Evolutionary conservation across 75 land plant species (phyloP).

Genomic region (Ceratopteris richardii): DNA sequence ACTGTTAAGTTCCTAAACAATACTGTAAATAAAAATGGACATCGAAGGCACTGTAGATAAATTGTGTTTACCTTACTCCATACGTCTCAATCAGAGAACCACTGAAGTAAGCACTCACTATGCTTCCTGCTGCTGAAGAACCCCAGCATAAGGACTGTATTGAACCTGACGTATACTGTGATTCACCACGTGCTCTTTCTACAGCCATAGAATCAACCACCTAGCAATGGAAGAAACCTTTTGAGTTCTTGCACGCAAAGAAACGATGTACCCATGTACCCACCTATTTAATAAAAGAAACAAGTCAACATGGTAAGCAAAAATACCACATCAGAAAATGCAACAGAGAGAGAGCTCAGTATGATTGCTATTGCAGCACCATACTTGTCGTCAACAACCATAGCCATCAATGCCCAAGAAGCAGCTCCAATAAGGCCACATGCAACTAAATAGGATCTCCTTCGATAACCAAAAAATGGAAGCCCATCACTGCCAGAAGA

Average conservation of each 20-base stretch:
- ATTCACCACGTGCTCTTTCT: slow-evolving; percentile 94
- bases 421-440: slow-evolving; percentile 92
- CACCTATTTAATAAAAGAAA: no score
- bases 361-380: slow-evolving; percentile 77
- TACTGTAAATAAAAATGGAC: no score
- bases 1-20: no score
- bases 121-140: slow-evolving; percentile 92
- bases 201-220: slow-evolving; percentile 99
- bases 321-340: slow-evolving; percentile 98
- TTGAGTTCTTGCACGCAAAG: no score
- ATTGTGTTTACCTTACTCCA: slow-evolving; percentile 82
- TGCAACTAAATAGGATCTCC: slow-evolving; percentile 87
- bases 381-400: slow-evolving; percentile 82
- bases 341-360: slow-evolving; percentile 96
- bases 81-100: slow-evolving; percentile 85
- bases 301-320: no score
- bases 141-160: slow-evolving; percentile 98
- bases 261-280: no score
- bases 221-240: no score
- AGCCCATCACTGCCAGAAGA: slow-evolving; percentile 69
- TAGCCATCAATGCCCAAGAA: slow-evolving; percentile 84
- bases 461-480: slow-evolving; percentile 94
- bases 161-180: slow-evolving; percentile 87
- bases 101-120: slow-evolving; percentile 95
- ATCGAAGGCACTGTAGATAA: no score